Base-by-base conservation (phyloP, 257 asterid genomes). In the Catharanthus roseus region DNA sequence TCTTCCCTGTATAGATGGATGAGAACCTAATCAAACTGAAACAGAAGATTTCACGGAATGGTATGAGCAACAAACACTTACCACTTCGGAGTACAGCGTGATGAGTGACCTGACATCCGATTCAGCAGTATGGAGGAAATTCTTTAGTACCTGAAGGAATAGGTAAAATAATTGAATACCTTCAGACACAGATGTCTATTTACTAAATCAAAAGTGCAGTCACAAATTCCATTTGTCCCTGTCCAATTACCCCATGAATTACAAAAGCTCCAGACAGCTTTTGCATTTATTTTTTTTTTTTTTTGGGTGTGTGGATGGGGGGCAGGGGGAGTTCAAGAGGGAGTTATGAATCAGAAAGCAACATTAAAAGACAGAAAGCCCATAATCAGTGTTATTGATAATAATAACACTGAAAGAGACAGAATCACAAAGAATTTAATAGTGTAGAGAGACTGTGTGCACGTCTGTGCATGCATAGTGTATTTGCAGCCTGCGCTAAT, bases 51-150 rank as follows among this genome's bases (percentile, higher is more conserved):
- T 62, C 47, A 68, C 5, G 15, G n/a, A 51, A 24, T 12, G 31
- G 21, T 23, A 11, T 18, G 28, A 58, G 10, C 54, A 41, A 65
- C 15, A 65, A 66, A 54, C 74, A 72, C 96, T 86, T 81, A 93
- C 97, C 95, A 88, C 98, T 91, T 93, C 98, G 9, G 92, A 77
- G 88, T 93, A 91, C 71, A 93, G 87, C 67, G 90, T 80, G 81
- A 86, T 88, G 73, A 93, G 97, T 26, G 88, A 90, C 87, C 97
- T 91, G 78, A 90, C 98, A 82, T 91, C 97, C 76, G 93, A 96
- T 82, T 91, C 97, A 51, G 97, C 98, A 24, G 86, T 87, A 71
- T 86, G 79, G 69, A 90, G 96, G 87, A 91, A 93, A 82, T 69
- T 80, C 85, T 89, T 93, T 84, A 93, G 86, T 73, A 85, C 96